These are phyloP conservation scores for Dactylorhiza incarnata DNA, from an alignment of 106 monocot species.

Conservation along the genomic window DNA sequence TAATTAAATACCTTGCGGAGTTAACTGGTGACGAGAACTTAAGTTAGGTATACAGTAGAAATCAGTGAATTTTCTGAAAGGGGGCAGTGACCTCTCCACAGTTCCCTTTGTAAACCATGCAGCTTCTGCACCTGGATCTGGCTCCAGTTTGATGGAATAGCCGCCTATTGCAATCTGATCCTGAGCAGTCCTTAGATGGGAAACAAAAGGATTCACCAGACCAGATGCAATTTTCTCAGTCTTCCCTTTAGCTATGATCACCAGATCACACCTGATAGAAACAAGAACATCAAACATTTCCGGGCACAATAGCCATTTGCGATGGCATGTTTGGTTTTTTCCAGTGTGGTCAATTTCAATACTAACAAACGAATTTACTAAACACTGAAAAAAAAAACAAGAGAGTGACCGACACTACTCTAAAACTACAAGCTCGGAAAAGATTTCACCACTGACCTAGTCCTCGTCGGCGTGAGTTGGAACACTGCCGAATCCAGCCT, in stretches of 20 bases:
- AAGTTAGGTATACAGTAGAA: no score
- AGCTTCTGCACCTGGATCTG: slow-evolving; percentile 23
- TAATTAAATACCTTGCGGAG: neutral
- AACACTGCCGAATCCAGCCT: slow-evolving; percentile 59
- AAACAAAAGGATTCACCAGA: slow-evolving; percentile 57
- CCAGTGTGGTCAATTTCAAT: neutral
- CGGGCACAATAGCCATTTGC: neutral
- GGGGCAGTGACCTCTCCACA: slow-evolving; percentile 36
- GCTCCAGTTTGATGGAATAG: slow-evolving; percentile 61
- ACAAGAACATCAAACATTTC: neutral
- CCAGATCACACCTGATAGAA: slow-evolving; percentile 53
- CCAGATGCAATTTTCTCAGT: slow-evolving; percentile 66
- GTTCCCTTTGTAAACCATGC: slow-evolving; percentile 73
- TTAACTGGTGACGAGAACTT: neutral
- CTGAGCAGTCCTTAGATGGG: slow-evolving; percentile 55
- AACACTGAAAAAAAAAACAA: neutral
- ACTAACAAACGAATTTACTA: no score
- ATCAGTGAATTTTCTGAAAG: neutral
- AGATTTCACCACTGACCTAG: slow-evolving; percentile 31
- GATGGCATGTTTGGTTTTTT: neutral
- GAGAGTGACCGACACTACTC: neutral
- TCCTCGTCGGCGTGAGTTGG: slow-evolving; percentile 75
- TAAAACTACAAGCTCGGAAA: neutral
- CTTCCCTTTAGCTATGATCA: slow-evolving; percentile 50
- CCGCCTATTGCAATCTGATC: slow-evolving; percentile 70